Base-by-base conservation (phyloP, 176 grass and related monocot species). In the Raddia guianensis region DNA sequence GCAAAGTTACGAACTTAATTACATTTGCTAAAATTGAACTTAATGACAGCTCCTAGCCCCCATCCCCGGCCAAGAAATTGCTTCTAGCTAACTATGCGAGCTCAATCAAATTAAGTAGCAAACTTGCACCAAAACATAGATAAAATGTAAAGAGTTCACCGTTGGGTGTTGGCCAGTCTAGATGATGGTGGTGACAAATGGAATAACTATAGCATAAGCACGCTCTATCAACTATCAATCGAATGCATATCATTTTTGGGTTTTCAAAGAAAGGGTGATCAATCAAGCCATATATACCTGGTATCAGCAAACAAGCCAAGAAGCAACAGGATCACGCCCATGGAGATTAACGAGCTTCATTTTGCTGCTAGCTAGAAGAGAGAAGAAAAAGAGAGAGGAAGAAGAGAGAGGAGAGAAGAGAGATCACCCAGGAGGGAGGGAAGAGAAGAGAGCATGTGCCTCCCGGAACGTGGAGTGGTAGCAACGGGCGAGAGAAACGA, bases 401-500 rank as follows among this genome's bases (percentile, higher is more conserved):
- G 18, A 60, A 7, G 54, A 20, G 5, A 32, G 35, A 1, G 43
- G 3, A 52, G 48, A 75, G 45, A 59, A 11, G 40, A 6, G 45
- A 33, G 61, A 60, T 75, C 55, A 37, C 34, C 68, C 46, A 13
- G 21, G 32, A 11, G 52, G 32, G 64, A 21, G 12, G 62, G 59
- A 5, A 51, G 75, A 33, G 43, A 51, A 42, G 47, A 65, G 9
- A 45, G 19, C 56, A 47, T 63, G 15, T 35, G 57, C n/a, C 4
- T 61, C 32, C 49, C 8, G 12, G 57, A 62, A 19, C 33, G 32
- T 43, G 80, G 49, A 59, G 32, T 13, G 27, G 32, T 8, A 40
- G 10, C 35, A 37, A 49, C 18, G 79, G 56, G 57, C 57, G 80
- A 73, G 56, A 63, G 51, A 27, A 82, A 73, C 80, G 68, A 82